Evolutionary conservation across 2,329 filamentous ascomycete genomes (phyloP), one percentile per base, ranked within the genome.

Genomic region (Endoconidiophora laricicola): DNA sequence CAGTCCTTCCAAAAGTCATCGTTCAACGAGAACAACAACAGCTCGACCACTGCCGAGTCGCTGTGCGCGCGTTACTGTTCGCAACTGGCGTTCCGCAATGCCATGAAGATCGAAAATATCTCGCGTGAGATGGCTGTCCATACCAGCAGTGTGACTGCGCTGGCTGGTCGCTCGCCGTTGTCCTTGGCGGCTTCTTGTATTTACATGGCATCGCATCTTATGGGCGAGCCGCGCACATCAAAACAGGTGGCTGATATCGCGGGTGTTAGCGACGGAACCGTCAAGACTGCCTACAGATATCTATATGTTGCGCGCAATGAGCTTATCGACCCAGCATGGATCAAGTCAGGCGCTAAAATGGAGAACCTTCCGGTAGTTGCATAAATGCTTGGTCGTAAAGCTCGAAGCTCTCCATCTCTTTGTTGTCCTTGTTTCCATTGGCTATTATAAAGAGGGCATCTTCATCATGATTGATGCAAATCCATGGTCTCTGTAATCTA

Each of bases 121-220:
- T 84, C 87, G 2, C 78, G 82, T 59, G 76, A 80, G 24, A 74
- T 95, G 46, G 87, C 88, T 2, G 74, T 82, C 57, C 79, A 82
- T 61, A 86, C 91, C 56, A 81, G 79, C 22, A 75, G 77, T 45
- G 79, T 86, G 54, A 83, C 85, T 53, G 81, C 86, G 50, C 75
- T 96, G 54, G 88, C 90, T 36, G 91, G 91, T 56, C 86, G 91
- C 53, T 96, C 90, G 52, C 91, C 91, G 18, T 72, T 98, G 45
- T 95, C 90, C 1, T 86, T 93, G 54, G 90, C 93, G 5, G 90
- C 88, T 16, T 88, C 91, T 29, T 94, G 87, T 63, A 95, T 98
- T 64, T 98, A 91, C 71, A 91, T 96, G 79, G 84, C 90, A 3
- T 87, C 86, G 26, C 79, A 90, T 60, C 73, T 96, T 37, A 82